Base-by-base conservation (phyloP, 805 yeast species). In the Myxozyma nipponensis region DNA sequence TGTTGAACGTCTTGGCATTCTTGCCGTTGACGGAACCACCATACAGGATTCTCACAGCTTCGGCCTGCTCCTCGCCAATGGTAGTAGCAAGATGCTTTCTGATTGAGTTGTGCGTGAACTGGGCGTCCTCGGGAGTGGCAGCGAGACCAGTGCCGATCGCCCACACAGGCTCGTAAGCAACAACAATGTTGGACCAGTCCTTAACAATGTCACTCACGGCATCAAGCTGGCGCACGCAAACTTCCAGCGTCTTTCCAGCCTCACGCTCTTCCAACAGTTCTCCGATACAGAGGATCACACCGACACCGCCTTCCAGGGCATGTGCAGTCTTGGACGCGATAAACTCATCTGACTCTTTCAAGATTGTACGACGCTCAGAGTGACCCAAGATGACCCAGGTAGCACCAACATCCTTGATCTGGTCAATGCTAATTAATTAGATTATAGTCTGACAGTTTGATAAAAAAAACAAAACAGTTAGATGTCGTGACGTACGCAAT, bases 121-220 rank as follows among this genome's bases (percentile, higher is more conserved):
- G 96, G 63, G 98, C 98, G 70, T 93, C 98, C 62, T 85, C 86
- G 63, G 98, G 89, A 64, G 98, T 93, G 57, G 98, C 98, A 66
- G 98, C 96, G 69, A 93, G 82, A 69, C 98, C 98, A 64, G 98
- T 90, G 72, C 98, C 98, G 66, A 93, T 93, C 65, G 98, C 98
- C 98, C 98, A 93, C 63, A 93, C 96, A 65, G 98, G 98, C 78
- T 93, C 98, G 77, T 93, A 93, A 67, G 98, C 98, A 71, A 93
- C 75, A 61, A 93, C 98, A 62, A 93, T 77, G 72, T 86, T 78
- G 59, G 84, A 66, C 98, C 98, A 91, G 82, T 90, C 97, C 66
- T 70, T 66, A 58, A 88, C 83, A 56, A 83, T 76, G 69, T 81
- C 84, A 66, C 85, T 74, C 56, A 85, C 97, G 57, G 98, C 96